Evolutionary conservation across 345 rosid species (phyloP).

Genomic region (Crucihimalaya himalaica): DNA sequence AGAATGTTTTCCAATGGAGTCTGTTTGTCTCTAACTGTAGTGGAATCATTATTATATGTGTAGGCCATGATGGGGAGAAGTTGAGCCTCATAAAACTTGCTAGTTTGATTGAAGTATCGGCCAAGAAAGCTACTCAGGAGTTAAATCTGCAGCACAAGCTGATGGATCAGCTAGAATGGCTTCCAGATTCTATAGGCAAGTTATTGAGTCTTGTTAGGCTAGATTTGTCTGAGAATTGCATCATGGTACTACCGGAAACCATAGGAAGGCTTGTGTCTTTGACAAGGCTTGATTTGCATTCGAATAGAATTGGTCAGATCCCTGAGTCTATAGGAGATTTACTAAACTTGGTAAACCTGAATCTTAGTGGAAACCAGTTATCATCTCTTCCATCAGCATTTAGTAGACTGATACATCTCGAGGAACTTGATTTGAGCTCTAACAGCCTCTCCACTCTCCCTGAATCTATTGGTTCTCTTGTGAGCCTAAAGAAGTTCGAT

Average conservation of each 20-base stretch:
- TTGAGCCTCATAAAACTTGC: constrained; percentile 90
- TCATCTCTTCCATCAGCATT: constrained; percentile 65
- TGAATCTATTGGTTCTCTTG: constrained; percentile 70
- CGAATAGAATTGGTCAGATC: constrained; percentile 69
- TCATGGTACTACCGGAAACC: constrained; percentile 62
- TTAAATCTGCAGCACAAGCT: constrained; percentile 79
- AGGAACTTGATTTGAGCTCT: constrained; percentile 90
- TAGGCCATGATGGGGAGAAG: constrained; percentile 76
- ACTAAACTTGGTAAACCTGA: constrained; percentile 58
- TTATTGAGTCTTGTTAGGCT: constrained; percentile 62
- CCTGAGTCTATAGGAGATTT: constrained; percentile 84
- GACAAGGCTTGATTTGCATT: constrained; percentile 74
- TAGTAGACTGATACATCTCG: constrained; percentile 63
- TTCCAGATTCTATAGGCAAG: constrained; percentile 95
- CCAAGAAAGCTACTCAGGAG: constrained; percentile 81
- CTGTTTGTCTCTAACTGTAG: neutral
- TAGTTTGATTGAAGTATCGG: constrained; percentile 81
- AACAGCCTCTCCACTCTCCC: constrained; percentile 67
- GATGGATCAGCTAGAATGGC: constrained; percentile 90
- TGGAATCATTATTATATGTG: constrained; percentile 12
- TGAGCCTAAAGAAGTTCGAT: constrained; percentile 60
- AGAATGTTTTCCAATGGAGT: neutral
- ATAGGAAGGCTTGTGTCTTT: constrained; percentile 81
- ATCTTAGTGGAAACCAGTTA: constrained; percentile 79
- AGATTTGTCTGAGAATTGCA: constrained; percentile 84